Evolutionary conservation across 768 basidiomycete species (phyloP).

Genomic region (Chiua virens): DNA sequence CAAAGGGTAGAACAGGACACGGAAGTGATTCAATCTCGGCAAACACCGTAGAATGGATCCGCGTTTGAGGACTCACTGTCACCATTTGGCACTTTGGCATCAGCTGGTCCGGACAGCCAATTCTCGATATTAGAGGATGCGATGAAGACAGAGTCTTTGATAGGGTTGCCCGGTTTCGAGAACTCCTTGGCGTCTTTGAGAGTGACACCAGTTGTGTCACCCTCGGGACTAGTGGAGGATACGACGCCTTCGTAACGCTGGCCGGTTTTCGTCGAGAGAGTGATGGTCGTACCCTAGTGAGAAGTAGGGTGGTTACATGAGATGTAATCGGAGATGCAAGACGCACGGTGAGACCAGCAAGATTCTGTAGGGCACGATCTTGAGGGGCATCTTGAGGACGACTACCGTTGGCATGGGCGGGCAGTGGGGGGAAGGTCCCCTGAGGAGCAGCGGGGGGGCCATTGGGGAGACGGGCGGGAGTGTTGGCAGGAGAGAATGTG

Average conservation of each 20-base stretch:
- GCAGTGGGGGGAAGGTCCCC: constrained; percentile 45
- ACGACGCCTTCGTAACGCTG: constrained; percentile 77
- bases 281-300: constrained; percentile 72
- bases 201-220: constrained; percentile 69
- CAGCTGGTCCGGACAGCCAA: constrained; percentile 74
- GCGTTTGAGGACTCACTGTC: constrained; percentile 53
- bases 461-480: constrained; percentile 43
- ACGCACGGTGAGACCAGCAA: constrained; percentile 72
- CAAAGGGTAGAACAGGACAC: neutral
- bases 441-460: constrained; percentile 36
- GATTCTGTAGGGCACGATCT: constrained; percentile 61
- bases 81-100: constrained; percentile 65
- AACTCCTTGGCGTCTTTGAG: constrained; percentile 80
- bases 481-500: constrained; percentile 58
- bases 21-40: neutral
- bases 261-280: constrained; percentile 67
- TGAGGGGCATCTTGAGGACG: constrained; percentile 47
- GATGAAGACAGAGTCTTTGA: constrained; percentile 71
- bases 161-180: constrained; percentile 59
- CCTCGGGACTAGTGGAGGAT: constrained; percentile 56
- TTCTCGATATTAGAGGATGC: constrained; percentile 69
- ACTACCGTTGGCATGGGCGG: constrained; percentile 46
- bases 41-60: neutral
- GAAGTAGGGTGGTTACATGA: constrained; percentile 15
- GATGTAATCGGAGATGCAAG: constrained; percentile 9